A percentile compares a stretch with the other conserved stretches of the same genome.
phyloP scores from a whole-genome alignment of 1,284 basidiomycete genomes.

The Bjerkandera adusta region DNA sequence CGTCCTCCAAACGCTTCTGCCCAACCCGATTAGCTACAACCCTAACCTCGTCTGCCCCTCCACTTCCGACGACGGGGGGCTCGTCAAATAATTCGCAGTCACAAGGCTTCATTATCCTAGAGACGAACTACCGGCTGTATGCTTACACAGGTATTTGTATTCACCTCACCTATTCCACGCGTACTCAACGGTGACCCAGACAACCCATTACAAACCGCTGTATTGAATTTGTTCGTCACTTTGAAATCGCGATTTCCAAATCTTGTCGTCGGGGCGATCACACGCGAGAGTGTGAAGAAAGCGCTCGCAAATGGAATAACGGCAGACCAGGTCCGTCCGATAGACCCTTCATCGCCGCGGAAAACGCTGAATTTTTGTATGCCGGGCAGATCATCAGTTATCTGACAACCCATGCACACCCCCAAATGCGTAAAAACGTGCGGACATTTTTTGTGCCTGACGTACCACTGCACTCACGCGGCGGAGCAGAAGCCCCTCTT shows the following conservation, averaged over 20 bases:
- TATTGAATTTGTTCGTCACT: constrained; percentile 91
- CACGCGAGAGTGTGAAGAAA: constrained; percentile 92
- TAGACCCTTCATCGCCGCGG: constrained; percentile 3
- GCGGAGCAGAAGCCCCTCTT: constrained; percentile 77
- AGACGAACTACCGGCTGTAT: constrained; percentile 98
- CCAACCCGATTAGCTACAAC: constrained; percentile 97
- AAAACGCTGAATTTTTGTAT: constrained; percentile 3
- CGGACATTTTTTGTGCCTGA: constrained; percentile 24
- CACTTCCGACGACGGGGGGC: constrained; percentile 61
- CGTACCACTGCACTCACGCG: not conserved
- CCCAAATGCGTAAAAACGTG: constrained; percentile 96
- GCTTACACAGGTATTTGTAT: constrained; percentile 85
- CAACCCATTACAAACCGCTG: constrained; percentile 95
- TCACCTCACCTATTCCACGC: constrained; percentile 6
- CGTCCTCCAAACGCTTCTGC: constrained; percentile 78
- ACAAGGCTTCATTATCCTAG: constrained; percentile 93
- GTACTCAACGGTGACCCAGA: constrained; percentile 43
- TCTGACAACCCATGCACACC: constrained; percentile 91
- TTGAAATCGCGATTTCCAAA: constrained; percentile 96
- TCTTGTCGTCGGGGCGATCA: constrained; percentile 92
- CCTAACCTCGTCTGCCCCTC: constrained; percentile 80
- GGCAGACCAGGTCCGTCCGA: constrained; percentile 83
- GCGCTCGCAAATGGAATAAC: constrained; percentile 95
- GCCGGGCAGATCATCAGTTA: constrained; percentile 93
- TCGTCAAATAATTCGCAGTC: constrained; percentile 52